phyloP scores from a whole-genome alignment of 2,329 filamentous ascomycete species.

The Xylaria sp. region DNA sequence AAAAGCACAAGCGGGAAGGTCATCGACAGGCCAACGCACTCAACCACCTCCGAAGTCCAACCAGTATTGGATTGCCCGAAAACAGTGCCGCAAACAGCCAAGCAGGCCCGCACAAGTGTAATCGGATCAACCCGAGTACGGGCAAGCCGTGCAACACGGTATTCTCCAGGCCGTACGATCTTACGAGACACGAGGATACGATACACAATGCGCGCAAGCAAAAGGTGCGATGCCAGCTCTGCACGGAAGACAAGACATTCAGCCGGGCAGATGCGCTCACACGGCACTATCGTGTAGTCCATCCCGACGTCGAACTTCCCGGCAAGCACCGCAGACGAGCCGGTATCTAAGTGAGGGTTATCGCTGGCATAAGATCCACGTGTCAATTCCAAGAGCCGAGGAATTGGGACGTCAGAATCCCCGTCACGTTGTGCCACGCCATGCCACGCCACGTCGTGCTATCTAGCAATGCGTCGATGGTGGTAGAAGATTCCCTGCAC shows the following conservation, averaged over 20 bases:
- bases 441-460: slow-evolving; percentile 26
- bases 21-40: slow-evolving; percentile 78
- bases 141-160: slow-evolving; percentile 94
- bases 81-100: slow-evolving; percentile 80
- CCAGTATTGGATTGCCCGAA: slow-evolving; percentile 56
- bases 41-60: slow-evolving; percentile 51
- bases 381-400: slow-evolving; percentile 5
- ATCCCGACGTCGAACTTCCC: slow-evolving; percentile 87
- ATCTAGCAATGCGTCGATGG: slow-evolving; percentile 22
- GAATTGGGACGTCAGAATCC: background rate
- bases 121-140: slow-evolving; percentile 92
- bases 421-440: background rate
- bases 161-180: slow-evolving; percentile 94
- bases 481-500: slow-evolving; percentile 31
- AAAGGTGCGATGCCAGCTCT: slow-evolving; percentile 92
- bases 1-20: slow-evolving; percentile 95
- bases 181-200: slow-evolving; percentile 95
- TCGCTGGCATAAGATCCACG: slow-evolving; percentile 5
- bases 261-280: slow-evolving; percentile 95
- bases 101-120: slow-evolving; percentile 91
- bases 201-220: slow-evolving; percentile 96
- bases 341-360: slow-evolving; percentile 24
- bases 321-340: slow-evolving; percentile 64
- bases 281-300: slow-evolving; percentile 92
- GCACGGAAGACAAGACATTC: slow-evolving; percentile 96